phyloP scores from a whole-genome alignment of 1,284 basidiomycete species.

The Kwoniella shivajii region DNA sequence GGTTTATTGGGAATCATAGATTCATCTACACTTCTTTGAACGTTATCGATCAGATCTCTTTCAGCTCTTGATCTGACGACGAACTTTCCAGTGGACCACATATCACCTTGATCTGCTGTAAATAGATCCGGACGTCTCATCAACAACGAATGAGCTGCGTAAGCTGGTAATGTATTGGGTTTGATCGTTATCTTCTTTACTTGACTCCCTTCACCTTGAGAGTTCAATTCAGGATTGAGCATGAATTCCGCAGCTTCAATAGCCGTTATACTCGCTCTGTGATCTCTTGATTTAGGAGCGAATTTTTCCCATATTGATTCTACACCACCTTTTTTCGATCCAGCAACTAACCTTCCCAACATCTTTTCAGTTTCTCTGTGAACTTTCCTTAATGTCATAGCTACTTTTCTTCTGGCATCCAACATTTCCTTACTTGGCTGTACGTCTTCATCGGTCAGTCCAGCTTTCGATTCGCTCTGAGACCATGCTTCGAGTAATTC shows the following conservation, averaged over 20 bases:
- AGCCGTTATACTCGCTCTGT: conserved; percentile 28
- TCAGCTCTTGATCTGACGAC: conserved; percentile 68
- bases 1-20: conserved; percentile 3
- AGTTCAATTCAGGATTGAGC: conserved; percentile 19
- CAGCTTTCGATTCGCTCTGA: conserved; percentile 15
- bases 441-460: conserved; percentile 15
- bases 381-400: conserved; percentile 40
- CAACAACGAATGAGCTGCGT: conserved; percentile 74
- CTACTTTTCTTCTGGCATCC: conserved; percentile 37
- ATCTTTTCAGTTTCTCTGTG: conserved; percentile 46
- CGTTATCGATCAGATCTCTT: conserved; percentile 61
- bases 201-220: conserved; percentile 1
- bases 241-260: conserved; percentile 38
- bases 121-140: conserved; percentile 69
- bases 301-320: conserved; percentile 41
- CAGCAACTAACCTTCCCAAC: conserved; percentile 26
- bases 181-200: conserved; percentile 16
- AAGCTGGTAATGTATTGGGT: conserved; percentile 45
- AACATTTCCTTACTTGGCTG: conserved; percentile 28
- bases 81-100: conserved; percentile 65
- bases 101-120: conserved; percentile 62
- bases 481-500: conserved; percentile 32
- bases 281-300: conserved; percentile 13
- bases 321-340: conserved; percentile 28
- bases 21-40: conserved; percentile 61